Percentiles rank a stretch among this genome's conserved stretches.
phyloP scores from a whole-genome alignment of 208 protist genomes.

The Crithidia expoeki region DNA sequence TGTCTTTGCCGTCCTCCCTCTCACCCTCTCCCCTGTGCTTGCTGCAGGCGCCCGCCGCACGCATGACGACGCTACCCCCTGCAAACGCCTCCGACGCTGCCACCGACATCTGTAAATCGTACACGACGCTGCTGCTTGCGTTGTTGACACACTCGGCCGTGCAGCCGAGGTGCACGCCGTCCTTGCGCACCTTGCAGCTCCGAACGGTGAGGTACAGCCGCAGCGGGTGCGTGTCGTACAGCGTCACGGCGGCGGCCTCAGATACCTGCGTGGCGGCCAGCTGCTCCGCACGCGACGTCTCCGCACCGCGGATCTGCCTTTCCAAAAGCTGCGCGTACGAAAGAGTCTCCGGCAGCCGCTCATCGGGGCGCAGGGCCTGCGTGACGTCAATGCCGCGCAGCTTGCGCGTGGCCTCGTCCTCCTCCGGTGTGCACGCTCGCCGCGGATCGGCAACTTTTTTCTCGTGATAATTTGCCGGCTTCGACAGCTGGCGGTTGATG shows the following conservation, averaged over 20 bases:
- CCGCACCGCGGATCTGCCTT: neutral
- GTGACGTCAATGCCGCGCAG: constrained; percentile 85
- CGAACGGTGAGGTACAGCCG: constrained; percentile 35
- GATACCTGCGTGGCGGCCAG: constrained; percentile 16
- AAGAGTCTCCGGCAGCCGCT: constrained; percentile 66
- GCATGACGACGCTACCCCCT: constrained; percentile 14
- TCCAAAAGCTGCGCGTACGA: constrained; percentile 59
- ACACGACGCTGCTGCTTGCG: constrained; percentile 31
- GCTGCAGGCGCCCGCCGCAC: neutral
- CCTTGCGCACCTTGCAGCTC: constrained; percentile 54
- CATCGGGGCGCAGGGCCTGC: constrained; percentile 53
- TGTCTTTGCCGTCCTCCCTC: neutral
- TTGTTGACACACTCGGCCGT: constrained; percentile 50
- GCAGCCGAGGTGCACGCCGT: constrained; percentile 45
- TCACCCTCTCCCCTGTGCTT: neutral
- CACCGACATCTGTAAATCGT: constrained; percentile 22
- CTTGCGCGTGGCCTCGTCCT: constrained; percentile 78
- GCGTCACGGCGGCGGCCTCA: constrained; percentile 31
- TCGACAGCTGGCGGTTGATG: constrained; percentile 72
- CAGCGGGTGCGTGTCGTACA: constrained; percentile 48
- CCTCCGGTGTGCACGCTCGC: constrained; percentile 40
- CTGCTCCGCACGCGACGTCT: constrained; percentile 1
- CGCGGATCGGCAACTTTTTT: constrained; percentile 14
- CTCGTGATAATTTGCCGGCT: constrained; percentile 53
- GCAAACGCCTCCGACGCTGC: constrained; percentile 22